Percentiles rank a stretch among this genome's conserved stretches.
These are phyloP conservation scores for Geotrichum ghanense DNA, from an alignment of 805 yeast genomes.

Conservation along the genomic window DNA sequence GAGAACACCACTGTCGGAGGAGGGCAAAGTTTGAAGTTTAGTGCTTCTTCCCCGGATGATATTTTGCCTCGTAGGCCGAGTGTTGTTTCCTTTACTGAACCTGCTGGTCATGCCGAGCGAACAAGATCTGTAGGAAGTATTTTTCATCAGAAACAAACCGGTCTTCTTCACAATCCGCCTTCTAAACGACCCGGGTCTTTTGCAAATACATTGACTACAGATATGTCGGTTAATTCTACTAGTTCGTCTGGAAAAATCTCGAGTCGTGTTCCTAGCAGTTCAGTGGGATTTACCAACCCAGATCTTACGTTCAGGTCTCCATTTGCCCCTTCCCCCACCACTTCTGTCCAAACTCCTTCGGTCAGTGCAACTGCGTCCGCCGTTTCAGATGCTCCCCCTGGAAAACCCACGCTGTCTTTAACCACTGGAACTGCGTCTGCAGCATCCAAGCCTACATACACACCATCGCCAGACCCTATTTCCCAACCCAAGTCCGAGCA, in stretches of 20 bases:
- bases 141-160: neutral
- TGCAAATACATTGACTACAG: neutral
- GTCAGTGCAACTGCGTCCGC: too few species aligned
- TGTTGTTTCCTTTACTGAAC: neutral
- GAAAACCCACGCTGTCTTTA: too few species aligned
- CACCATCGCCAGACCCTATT: too few species aligned
- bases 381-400: too few species aligned
- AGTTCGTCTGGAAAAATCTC: neutral
- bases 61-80: neutral
- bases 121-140: neutral
- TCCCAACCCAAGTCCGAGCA: neutral
- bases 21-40: too few species aligned
- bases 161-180: neutral
- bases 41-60: neutral
- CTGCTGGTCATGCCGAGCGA: constrained; percentile 1
- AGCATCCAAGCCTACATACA: too few species aligned
- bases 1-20: too few species aligned
- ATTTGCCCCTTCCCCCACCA: neutral
- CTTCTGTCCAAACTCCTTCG: too few species aligned
- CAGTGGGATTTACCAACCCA: too few species aligned
- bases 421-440: too few species aligned
- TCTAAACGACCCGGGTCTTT: neutral
- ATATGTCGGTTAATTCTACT: neutral
- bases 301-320: neutral
- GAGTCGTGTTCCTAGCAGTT: neutral